Percentiles rank a stretch among this genome's conserved stretches.
Conservation (phyloP, 495 filamentous ascomycete genomes). For the Cenococcum geophilum region DNA sequence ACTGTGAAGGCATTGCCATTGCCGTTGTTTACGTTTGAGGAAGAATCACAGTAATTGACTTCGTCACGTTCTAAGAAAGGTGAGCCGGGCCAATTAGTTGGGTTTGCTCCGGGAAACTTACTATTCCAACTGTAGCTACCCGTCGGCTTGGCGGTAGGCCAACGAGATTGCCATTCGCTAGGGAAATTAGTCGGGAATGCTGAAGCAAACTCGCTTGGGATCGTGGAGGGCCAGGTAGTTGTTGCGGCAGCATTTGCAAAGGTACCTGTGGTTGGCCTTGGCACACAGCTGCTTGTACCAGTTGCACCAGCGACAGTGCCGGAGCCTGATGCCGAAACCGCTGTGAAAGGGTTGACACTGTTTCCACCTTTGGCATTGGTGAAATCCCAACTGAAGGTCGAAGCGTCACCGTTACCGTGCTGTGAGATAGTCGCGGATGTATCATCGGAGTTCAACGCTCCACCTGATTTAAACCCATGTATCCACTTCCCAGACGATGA, state of each 20-base stretch:
- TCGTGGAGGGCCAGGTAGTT: slow-evolving; percentile 2
- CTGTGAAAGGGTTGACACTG: slow-evolving; percentile 56
- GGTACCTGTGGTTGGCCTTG: slow-evolving; percentile 18
- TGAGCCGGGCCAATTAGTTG: background rate
- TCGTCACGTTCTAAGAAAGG: slow-evolving; percentile 23
- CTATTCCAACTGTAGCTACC: background rate
- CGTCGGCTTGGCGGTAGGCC: slow-evolving; percentile 7
- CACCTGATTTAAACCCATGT: slow-evolving; percentile 55
- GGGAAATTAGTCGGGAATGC: background rate
- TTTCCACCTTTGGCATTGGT: slow-evolving; percentile 47
- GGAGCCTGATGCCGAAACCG: slow-evolving; percentile 23
- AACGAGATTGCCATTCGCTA: background rate
- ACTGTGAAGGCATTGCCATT: background rate
- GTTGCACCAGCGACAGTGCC: background rate
- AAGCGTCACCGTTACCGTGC: slow-evolving; percentile 49
- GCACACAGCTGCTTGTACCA: slow-evolving; percentile 24
- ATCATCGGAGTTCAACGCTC: slow-evolving; percentile 50
- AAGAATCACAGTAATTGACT: slow-evolving; percentile 28
- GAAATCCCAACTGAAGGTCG: slow-evolving; percentile 52
- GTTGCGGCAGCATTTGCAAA: slow-evolving; percentile 6
- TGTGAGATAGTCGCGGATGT: slow-evolving; percentile 46
- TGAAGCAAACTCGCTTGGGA: background rate
- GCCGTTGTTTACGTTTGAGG: background rate
- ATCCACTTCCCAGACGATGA: slow-evolving; percentile 55
- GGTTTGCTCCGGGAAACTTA: background rate